Evolutionary conservation across 2,329 filamentous ascomycete species (phyloP), one percentile per base, ranked within the genome.

Genomic region (Phialophora expanda): DNA sequence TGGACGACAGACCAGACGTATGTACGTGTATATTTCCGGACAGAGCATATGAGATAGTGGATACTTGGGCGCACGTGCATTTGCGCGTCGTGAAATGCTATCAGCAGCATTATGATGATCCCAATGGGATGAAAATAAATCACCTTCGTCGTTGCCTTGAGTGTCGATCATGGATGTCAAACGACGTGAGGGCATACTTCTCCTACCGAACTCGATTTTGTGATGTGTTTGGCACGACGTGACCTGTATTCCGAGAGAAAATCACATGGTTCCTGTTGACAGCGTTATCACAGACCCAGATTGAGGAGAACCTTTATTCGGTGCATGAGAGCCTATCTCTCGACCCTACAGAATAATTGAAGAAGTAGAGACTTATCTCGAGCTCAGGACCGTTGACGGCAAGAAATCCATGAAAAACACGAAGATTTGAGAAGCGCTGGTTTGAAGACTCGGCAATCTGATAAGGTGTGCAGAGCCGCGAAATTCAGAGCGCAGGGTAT

Each of bases 21-120:
- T 55, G 53, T 55, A 34, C 17, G 53, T 55, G 28, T 51, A 61
- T 58, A 26, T 30, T 34, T 55, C 28, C 53, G 28, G 53, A 55
- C 24, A 55, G 24, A n/a, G 53, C 26, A 34, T 55, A 34, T 51
- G 26, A 55, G 24, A 55, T 34, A 34, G 26, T 55, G 53, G 53
- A 55, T 55, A 34, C 53, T 55, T 55, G 53, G 24, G 22, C 48
- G 48, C 48, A 26, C 11, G 20, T n/a, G 17, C 14, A 44, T 20
- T 8, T 51, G 22, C 48, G 48, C 22, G 24, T 26, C 24, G 48
- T 24, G 11, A 28, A 9, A 8, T 28, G 48, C 48, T 51, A 7
- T 51, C n/a, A 26, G 24, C 22, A 8, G 22, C 38, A 26, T 51
- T 4, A 11, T 51, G 48, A 51, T 51, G 48, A 22, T 26, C 26